These are phyloP conservation scores for Neofusicoccum sp. DNA, from an alignment of 2,329 filamentous ascomycete genomes.

Conservation along the genomic window DNA sequence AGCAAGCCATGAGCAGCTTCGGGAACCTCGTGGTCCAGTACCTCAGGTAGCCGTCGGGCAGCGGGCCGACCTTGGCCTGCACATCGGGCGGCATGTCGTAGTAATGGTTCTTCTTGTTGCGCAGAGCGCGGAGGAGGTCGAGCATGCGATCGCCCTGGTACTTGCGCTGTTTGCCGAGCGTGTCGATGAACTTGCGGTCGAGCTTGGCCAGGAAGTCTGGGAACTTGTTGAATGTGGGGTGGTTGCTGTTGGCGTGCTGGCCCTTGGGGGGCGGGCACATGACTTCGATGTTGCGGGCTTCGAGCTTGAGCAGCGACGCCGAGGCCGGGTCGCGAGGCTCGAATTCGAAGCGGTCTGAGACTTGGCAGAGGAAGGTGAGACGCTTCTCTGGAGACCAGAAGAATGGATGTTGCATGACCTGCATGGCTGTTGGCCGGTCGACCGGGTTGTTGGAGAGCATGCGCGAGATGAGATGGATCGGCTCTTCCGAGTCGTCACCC, in stretches of 20 bases:
- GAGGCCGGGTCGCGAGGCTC: conserved; percentile 85
- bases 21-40: conserved; percentile 87
- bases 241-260: conserved; percentile 50
- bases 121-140: conserved; percentile 82
- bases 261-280: conserved; percentile 29
- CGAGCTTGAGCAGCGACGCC: conserved; percentile 61
- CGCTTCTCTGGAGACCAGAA: conserved; percentile 93
- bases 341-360: conserved; percentile 95
- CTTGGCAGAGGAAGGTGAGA: conserved; percentile 90
- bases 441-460: conserved; percentile 75
- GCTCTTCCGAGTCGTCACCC: conserved; percentile 83
- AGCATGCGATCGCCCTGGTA: conserved; percentile 84
- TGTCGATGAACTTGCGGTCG: conserved; percentile 82
- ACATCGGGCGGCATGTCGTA: conserved; percentile 89
- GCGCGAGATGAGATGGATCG: conserved; percentile 78
- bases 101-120: conserved; percentile 98
- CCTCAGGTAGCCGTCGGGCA: conserved; percentile 78
- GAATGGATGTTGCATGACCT: conserved; percentile 91
- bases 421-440: conserved; percentile 69
- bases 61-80: conserved; percentile 70
- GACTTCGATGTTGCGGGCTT: conserved; percentile 51
- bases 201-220: conserved; percentile 78
- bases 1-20: conserved; percentile 75
- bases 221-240: conserved; percentile 57
- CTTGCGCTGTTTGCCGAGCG: conserved; percentile 89